Percentiles rank a stretch among this genome's conserved stretches.
phyloP scores from a whole-genome alignment of 1,284 basidiomycete species.

The Melampsora americana region DNA sequence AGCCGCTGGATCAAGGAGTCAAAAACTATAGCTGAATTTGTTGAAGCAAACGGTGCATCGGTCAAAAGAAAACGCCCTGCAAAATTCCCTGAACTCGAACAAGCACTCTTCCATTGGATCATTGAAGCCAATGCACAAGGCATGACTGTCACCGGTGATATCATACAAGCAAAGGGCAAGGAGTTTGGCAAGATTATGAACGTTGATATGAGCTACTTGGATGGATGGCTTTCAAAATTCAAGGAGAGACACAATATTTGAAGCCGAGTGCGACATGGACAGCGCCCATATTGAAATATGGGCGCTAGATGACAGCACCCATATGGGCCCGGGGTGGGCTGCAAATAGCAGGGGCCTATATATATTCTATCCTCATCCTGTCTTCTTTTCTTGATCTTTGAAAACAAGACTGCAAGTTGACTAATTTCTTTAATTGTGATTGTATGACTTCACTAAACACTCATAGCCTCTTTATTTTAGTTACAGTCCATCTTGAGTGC shows the following conservation, averaged over 20 bases:
- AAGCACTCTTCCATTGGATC: slow-evolving; percentile 53
- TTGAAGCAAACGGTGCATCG: not conserved
- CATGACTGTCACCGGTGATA: slow-evolving; percentile 50
- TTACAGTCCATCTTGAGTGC: no score
- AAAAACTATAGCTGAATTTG: not conserved
- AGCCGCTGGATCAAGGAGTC: not conserved
- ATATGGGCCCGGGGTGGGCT: no score
- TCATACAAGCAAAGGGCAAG: slow-evolving; percentile 49
- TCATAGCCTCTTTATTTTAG: no score
- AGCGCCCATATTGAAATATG: no score
- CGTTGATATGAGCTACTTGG: not conserved
- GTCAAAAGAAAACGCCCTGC: not conserved
- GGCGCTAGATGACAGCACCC: no score
- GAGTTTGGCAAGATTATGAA: slow-evolving; percentile 47
- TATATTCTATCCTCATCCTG: no score
- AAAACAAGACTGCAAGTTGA: no score
- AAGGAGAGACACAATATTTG: not conserved
- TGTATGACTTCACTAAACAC: no score
- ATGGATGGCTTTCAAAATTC: slow-evolving; percentile 9
- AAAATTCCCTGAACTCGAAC: slow-evolving; percentile 52
- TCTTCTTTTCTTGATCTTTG: no score
- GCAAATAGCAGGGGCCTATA: no score
- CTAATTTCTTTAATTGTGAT: no score
- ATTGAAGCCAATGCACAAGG: slow-evolving; percentile 51
- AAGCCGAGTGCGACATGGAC: not conserved